Evolutionary conservation across 1,139 yeast genomes (phyloP).

Genomic region (Zygosaccharomyces pseudobailii): DNA sequence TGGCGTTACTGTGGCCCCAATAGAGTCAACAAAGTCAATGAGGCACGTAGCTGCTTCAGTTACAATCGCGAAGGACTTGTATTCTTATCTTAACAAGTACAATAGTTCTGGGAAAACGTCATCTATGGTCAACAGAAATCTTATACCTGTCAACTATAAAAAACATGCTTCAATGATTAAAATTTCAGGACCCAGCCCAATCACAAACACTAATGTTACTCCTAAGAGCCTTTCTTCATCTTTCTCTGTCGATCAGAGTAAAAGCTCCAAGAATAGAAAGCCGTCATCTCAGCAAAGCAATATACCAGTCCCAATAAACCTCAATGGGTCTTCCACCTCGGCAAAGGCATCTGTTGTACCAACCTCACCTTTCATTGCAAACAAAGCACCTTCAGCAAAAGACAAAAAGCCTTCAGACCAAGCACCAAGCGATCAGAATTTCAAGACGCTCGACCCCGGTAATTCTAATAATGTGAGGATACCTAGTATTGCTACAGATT

Average conservation of each 20-base stretch:
- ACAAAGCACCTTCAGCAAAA: not conserved
- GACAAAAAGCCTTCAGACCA: not conserved
- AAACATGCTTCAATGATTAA: constrained; percentile 65
- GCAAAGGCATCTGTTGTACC: not conserved
- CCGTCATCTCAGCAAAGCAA: constrained; percentile 32
- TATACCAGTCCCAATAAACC: constrained; percentile 14
- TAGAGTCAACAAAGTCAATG: constrained; percentile 58
- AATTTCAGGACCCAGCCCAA: constrained; percentile 9
- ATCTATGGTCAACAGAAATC: constrained; percentile 30
- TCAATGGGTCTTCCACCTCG: constrained; percentile 1
- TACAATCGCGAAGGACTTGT: constrained; percentile 78
- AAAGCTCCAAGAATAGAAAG: constrained; percentile 32
- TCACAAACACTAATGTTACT: constrained; percentile 12
- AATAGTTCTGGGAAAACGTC: constrained; percentile 39
- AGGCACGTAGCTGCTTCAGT: constrained; percentile 68
- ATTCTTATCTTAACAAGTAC: constrained; percentile 55
- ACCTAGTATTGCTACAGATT: constrained; percentile 26
- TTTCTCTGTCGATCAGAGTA: constrained; percentile 29
- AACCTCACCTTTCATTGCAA: not conserved
- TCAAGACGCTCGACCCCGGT: constrained; percentile 30
- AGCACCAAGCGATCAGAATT: constrained; percentile 2
- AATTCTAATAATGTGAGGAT: constrained; percentile 15
- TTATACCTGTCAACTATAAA: constrained; percentile 68
- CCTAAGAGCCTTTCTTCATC: constrained; percentile 17
- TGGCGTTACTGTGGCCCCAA: constrained; percentile 78